Evolutionary conservation across 202 grass and related monocot genomes (phyloP), one percentile per base, ranked within the genome.

Genomic region (Dendrocalamus latiflorus): DNA sequence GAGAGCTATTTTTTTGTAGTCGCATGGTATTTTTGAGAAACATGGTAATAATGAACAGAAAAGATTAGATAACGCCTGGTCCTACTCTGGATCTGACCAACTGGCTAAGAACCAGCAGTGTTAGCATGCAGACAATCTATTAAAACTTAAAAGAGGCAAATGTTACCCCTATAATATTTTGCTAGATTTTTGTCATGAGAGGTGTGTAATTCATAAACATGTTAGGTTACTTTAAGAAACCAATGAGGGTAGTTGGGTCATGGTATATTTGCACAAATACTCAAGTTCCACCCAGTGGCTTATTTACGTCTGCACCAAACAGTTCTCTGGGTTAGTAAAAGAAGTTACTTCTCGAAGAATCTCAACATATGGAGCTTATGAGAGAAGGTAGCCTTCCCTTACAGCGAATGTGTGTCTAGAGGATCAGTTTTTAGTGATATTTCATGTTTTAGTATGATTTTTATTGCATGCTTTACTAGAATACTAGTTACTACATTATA

Each of bases 381-480:
- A 22, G 25, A 72, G 68, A 79, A 72, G 18, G 63, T 73, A 39
- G 25, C 34, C 18, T 26, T 58, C 66, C 24, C 51, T 21, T 70
- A 45, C 38, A 82, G 20, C 21, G 8, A 74, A 9, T 70, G 2
- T 20, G 47, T 73, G 68, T 61, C 14, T 82, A 50, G 14, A 72
- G 11, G 59, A 18, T 82, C 56, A 72, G 18, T 28, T 81, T 72
- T n/a, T 50, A 64, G n/a, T 74, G 42, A 83, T 65, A 72, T 72
- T 74, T 55, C 18, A 10, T 72, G 30, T 12, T 72, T 53, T 16
- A 36, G 2, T 16, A 45, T 47, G 25, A 48, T 7, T 20, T 20
- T 72, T 14, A n/a, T 30, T 36, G 16, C 33, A 56, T 53, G 25
- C 69, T 51, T 69, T 78, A 53, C 42, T 68, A 54, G 18, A 54